Conservation (phyloP, 805 yeast genomes). For the Metschnikowia henanensis region DNA sequence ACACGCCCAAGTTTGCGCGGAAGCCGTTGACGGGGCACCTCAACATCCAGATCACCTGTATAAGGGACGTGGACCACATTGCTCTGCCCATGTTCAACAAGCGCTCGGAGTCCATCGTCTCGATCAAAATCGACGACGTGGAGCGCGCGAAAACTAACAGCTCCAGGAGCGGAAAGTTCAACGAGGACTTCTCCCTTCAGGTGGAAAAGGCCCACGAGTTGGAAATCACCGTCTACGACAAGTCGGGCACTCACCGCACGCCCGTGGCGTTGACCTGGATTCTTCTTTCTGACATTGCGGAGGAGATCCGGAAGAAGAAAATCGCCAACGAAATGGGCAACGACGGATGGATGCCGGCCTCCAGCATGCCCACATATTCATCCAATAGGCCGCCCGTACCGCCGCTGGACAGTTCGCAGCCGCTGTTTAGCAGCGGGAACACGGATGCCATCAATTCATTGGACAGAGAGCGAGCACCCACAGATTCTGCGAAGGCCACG, state of each 20-base stretch:
- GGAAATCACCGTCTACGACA: constrained; percentile 85
- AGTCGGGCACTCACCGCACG: constrained; percentile 58
- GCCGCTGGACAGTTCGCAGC: constrained; percentile 4
- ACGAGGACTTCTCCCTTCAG: constrained; percentile 75
- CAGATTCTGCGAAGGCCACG: constrained; percentile 24
- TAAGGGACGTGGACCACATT: constrained; percentile 90
- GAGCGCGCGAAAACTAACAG: constrained; percentile 74
- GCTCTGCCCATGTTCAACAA: constrained; percentile 78
- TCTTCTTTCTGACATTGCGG: constrained; percentile 86
- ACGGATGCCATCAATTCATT: background rate
- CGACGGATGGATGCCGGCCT: constrained; percentile 89
- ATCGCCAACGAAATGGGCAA: constrained; percentile 64
- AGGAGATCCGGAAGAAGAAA: constrained; percentile 89
- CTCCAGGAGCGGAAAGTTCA: constrained; percentile 77
- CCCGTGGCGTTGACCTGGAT: constrained; percentile 97
- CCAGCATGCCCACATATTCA: constrained; percentile 36
- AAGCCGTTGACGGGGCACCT: constrained; percentile 84
- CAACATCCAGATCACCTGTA: constrained; percentile 67
- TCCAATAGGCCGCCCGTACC: constrained; percentile 6
- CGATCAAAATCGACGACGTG: constrained; percentile 86
- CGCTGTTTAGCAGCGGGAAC: background rate
- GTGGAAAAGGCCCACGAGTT: constrained; percentile 92
- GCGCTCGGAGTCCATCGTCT: constrained; percentile 75
- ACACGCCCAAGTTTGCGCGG: no score
- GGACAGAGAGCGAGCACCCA: background rate